A percentile compares a stretch with the other conserved stretches of the same genome.
Evolutionary conservation across 2,329 filamentous ascomycete genomes (phyloP).

Genomic region (Fusarium dlaminii): DNA sequence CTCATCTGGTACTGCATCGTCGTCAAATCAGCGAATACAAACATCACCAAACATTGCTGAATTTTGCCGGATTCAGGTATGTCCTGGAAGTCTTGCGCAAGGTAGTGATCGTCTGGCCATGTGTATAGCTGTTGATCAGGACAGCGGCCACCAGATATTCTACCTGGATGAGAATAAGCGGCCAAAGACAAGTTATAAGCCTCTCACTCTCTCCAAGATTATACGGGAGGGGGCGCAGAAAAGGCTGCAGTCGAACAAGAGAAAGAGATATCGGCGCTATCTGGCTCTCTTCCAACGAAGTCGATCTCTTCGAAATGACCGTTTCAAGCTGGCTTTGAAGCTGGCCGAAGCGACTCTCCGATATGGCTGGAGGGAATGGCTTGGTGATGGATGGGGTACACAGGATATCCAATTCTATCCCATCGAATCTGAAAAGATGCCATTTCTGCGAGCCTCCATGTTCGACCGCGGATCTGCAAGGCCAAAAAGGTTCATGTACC

Average conservation of each 20-base stretch:
- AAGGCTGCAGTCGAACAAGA: neutral
- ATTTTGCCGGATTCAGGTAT: neutral
- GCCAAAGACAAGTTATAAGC: neutral
- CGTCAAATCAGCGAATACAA: neutral
- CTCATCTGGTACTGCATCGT: neutral
- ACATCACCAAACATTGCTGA: neutral
- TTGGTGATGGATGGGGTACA: conserved; percentile 2
- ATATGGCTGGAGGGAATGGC: conserved; percentile 15
- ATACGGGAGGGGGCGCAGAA: neutral
- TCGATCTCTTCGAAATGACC: neutral
- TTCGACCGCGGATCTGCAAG: neutral
- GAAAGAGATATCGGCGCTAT: neutral
- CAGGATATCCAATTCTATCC: conserved; percentile 1
- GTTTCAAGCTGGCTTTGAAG: conserved; percentile 1
- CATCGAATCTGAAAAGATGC: conserved; percentile 2
- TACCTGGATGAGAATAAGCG: neutral
- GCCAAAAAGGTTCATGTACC: neutral
- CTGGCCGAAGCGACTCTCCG: conserved; percentile 9
- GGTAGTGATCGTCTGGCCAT: conserved; percentile 1
- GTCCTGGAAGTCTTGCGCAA: conserved; percentile 10
- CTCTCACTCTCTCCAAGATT: conserved; percentile 1
- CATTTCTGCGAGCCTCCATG: neutral
- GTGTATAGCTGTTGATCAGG: conserved; percentile 4
- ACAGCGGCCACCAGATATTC: neutral
- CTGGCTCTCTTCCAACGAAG: neutral